phyloP scores from a whole-genome alignment of 1,284 basidiomycete species.

The Vanrija sp. region DNA sequence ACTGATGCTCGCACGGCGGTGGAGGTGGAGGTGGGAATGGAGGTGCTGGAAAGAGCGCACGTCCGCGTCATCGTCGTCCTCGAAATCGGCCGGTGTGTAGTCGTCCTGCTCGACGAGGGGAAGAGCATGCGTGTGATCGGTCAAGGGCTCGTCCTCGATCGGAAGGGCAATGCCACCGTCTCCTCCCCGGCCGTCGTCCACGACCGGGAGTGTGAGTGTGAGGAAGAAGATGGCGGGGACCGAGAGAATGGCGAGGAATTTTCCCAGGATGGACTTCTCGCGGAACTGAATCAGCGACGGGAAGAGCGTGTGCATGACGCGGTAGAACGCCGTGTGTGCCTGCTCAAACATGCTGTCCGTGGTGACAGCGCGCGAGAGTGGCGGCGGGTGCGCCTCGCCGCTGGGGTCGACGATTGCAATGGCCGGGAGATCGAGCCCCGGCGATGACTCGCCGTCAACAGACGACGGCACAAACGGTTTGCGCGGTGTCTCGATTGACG shows the following conservation, averaged over 20 bases:
- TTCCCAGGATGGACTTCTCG: constrained; percentile 67
- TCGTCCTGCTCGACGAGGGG: constrained; percentile 43
- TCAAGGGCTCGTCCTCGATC: constrained; percentile 32
- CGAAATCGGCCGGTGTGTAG: constrained; percentile 35
- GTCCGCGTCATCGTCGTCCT: constrained; percentile 23
- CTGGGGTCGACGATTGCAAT: background rate
- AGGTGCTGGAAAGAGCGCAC: background rate
- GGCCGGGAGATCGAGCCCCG: background rate
- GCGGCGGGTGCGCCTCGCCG: background rate
- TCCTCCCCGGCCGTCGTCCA: constrained; percentile 52
- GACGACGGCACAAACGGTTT: no score
- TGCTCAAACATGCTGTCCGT: background rate
- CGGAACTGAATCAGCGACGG: constrained; percentile 77
- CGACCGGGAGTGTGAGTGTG: constrained; percentile 87
- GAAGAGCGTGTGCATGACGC: constrained; percentile 56
- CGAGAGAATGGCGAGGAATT: constrained; percentile 72
- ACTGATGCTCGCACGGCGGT: constrained; percentile 22
- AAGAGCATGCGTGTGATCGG: constrained; percentile 50
- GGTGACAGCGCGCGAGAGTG: background rate
- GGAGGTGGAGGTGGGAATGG: constrained; percentile 30
- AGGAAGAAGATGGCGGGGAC: constrained; percentile 80
- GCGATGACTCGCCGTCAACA: no score
- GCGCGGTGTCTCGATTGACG: no score
- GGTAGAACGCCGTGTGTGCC: background rate
- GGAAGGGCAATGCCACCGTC: constrained; percentile 37